These are phyloP conservation scores for Solanum etuberosum DNA, from an alignment of 257 asterid genomes.

Conservation along the genomic window DNA sequence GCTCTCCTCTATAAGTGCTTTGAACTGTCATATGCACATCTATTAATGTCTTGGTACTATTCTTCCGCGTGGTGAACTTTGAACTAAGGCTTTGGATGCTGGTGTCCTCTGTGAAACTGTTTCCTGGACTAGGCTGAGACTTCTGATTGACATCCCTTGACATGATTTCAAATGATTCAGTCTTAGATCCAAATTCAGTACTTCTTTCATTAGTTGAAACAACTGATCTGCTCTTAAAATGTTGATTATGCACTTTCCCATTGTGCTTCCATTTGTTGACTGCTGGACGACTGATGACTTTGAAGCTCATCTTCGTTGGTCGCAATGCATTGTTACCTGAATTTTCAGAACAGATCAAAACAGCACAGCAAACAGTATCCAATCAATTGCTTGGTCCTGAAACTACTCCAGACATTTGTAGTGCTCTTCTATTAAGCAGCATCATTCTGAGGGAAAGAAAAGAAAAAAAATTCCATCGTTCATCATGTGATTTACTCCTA, in stretches of 20 bases:
- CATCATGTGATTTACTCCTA: not conserved
- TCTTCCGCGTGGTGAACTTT: not conserved
- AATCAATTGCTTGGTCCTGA: not conserved
- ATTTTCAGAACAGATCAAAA: not conserved
- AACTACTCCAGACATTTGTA: not conserved
- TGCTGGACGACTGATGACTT: conserved; percentile 7
- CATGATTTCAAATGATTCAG: conserved; percentile 4
- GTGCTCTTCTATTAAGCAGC: not conserved
- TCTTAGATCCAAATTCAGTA: not conserved
- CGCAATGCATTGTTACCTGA: not conserved
- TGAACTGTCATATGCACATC: conserved; percentile 42
- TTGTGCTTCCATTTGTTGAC: conserved; percentile 2
- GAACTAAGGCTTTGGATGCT: not conserved
- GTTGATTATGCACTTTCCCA: not conserved
- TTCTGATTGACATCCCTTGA: conserved; percentile 1
- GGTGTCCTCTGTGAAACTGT: not conserved
- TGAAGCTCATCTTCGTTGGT: not conserved
- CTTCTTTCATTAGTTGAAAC: conserved; percentile 1
- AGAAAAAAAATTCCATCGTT: not conserved
- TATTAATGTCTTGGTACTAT: conserved; percentile 6
- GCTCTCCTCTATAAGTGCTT: conserved; percentile 18
- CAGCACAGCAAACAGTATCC: not conserved
- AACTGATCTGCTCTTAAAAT: not conserved
- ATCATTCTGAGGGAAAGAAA: not conserved
- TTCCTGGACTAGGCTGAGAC: not conserved